These are phyloP conservation scores for Leonotis leonurus DNA, from an alignment of 257 asterid species.

Conservation along the genomic window DNA sequence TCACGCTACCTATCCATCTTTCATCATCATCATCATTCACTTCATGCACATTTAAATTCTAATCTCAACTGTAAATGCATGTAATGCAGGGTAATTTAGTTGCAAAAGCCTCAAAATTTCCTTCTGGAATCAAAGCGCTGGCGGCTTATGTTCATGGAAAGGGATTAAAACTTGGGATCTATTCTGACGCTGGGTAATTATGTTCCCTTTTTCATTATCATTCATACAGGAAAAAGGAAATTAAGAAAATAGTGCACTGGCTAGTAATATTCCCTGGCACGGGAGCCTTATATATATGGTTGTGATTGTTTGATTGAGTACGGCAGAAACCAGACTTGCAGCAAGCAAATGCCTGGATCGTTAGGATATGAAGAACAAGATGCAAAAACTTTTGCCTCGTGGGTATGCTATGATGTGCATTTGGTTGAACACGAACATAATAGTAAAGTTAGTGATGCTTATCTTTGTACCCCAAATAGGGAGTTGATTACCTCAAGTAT, in stretches of 20 bases:
- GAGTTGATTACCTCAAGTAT: constrained; percentile 85
- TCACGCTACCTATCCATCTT: background rate
- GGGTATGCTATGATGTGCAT: constrained; percentile 35
- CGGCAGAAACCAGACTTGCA: constrained; percentile 59
- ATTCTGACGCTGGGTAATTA: constrained; percentile 84
- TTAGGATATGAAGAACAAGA: constrained; percentile 76
- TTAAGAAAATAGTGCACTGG: background rate
- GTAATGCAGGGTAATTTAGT: constrained; percentile 57
- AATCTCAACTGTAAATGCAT: background rate
- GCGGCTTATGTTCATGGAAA: constrained; percentile 84
- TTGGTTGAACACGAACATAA: background rate
- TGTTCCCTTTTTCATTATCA: background rate
- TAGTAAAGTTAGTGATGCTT: no score
- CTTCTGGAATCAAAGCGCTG: constrained; percentile 82
- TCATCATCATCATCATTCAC: background rate
- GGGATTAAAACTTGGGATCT: constrained; percentile 81
- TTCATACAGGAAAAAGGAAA: no score
- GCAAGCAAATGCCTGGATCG: constrained; percentile 78
- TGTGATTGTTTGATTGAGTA: no score
- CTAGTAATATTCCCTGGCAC: no score
- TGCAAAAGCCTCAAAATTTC: constrained; percentile 60
- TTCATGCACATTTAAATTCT: background rate
- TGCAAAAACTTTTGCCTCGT: constrained; percentile 87
- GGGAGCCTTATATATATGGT: no score
- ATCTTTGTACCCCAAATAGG: constrained; percentile 32